Conservation (phyloP, 1,284 basidiomycete genomes). For the Cutaneotrichosporon daszewskae region DNA sequence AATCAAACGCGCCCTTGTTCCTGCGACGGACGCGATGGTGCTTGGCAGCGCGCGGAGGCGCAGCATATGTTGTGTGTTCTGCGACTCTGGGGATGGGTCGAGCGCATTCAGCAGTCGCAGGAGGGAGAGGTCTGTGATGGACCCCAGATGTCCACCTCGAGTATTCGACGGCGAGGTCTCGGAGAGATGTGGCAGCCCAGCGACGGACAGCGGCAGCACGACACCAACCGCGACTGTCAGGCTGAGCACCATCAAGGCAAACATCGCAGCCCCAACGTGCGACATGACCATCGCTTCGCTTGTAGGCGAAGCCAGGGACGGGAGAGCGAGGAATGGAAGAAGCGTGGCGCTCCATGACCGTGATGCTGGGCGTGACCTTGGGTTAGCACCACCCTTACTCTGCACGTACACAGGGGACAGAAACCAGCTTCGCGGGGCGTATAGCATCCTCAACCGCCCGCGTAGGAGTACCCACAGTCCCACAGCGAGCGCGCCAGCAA, state of each 20-base stretch:
- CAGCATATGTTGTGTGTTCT: conserved; percentile 29
- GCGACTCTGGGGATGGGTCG: conserved; percentile 51
- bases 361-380: conserved; percentile 60
- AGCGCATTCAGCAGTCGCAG: conserved; percentile 62
- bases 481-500: conserved; percentile 29
- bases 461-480: conserved; percentile 26
- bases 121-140: conserved; percentile 66
- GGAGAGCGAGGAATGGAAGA: conserved; percentile 62
- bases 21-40: too few species aligned
- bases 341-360: conserved; percentile 60
- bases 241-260: conserved; percentile 61
- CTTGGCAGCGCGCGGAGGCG: too few species aligned
- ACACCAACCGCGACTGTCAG: conserved; percentile 58
- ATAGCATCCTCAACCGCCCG: conserved; percentile 18
- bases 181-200: conserved; percentile 62
- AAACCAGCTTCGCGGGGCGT: conserved; percentile 30
- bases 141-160: conserved; percentile 60
- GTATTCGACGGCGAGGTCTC: conserved; percentile 50
- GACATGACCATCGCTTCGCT: conserved; percentile 67
- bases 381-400: neutral
- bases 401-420: conserved; percentile 25
- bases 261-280: conserved; percentile 59
- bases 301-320: conserved; percentile 55
- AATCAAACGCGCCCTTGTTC: conserved; percentile 56
- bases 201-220: conserved; percentile 64